Evolutionary conservation across 129 eudicot species (phyloP).

Genomic region (Flaveria linearis): DNA sequence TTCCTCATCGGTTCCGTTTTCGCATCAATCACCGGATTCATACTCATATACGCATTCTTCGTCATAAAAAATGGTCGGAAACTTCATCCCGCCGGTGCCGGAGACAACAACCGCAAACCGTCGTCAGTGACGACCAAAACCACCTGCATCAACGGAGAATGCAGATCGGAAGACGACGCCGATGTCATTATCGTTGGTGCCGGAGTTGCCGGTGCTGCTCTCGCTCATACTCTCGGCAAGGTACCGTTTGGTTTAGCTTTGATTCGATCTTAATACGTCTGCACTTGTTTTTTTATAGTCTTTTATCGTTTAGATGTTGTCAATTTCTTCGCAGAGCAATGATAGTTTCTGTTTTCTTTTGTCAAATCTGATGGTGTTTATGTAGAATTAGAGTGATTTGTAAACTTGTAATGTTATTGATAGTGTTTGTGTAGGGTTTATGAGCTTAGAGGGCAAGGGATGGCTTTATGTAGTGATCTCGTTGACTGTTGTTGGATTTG

Average conservation of each 20-base stretch:
- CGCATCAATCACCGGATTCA: constrained; percentile 35
- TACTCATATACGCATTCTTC: constrained; percentile 30
- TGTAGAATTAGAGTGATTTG: constrained; percentile 16
- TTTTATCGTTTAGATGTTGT: too few relatives aligned
- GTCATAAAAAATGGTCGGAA: constrained; percentile 26
- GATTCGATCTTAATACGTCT: too few relatives aligned
- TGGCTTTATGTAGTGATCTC: not conserved
- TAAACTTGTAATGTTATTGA: not conserved
- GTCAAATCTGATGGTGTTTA: not conserved
- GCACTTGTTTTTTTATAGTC: too few relatives aligned
- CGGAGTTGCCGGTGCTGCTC: constrained; percentile 82
- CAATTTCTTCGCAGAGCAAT: too few relatives aligned
- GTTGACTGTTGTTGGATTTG: not conserved
- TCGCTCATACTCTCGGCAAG: constrained; percentile 76
- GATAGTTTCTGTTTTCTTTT: not conserved
- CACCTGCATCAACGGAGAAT: constrained; percentile 35
- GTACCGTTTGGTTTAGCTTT: constrained; percentile 17
- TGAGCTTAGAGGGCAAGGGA: too few relatives aligned
- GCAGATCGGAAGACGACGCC: constrained; percentile 45
- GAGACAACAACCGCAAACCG: not conserved
- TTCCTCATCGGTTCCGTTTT: constrained; percentile 18
- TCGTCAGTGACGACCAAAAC: constrained; percentile 36
- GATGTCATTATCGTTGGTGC: constrained; percentile 73
- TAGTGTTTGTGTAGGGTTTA: constrained; percentile 1
- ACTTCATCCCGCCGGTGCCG: not conserved